Percentiles rank a stretch among this genome's conserved stretches.
phyloP scores from a whole-genome alignment of 345 rosid genomes.

The Erucastrum elatum region DNA sequence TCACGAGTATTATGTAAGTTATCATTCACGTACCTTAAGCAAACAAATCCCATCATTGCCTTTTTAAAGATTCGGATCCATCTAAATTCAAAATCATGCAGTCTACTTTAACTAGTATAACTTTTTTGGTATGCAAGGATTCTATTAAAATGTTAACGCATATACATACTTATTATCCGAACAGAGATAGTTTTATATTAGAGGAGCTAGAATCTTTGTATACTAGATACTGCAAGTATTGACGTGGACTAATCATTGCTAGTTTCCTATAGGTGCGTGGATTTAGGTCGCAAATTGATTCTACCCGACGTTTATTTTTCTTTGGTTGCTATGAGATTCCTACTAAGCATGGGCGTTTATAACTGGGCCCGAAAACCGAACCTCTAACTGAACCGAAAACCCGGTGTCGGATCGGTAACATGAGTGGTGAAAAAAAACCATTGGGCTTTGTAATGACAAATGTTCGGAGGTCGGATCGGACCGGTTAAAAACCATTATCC shows the following conservation, averaged over 20 bases:
- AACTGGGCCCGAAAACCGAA: no score
- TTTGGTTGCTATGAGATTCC: not conserved
- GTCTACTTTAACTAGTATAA: not conserved
- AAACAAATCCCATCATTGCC: not conserved
- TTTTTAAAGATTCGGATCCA: not conserved
- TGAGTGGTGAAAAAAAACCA: no score
- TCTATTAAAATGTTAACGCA: not conserved
- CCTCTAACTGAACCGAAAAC: no score
- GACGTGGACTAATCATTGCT: not conserved
- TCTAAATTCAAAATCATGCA: not conserved
- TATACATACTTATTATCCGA: not conserved
- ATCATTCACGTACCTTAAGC: not conserved
- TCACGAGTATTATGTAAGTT: not conserved
- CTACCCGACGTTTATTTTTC: not conserved
- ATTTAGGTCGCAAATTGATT: not conserved
- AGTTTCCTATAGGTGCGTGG: not conserved
- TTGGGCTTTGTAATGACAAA: no score
- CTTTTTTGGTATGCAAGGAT: not conserved
- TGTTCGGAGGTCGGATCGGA: no score
- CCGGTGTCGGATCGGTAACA: no score
- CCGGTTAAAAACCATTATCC: no score
- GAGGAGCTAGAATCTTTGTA: not conserved
- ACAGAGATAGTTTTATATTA: not conserved
- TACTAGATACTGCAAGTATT: not conserved
- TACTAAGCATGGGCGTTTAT: no score